phyloP scores from a whole-genome alignment of 1,284 basidiomycete genomes.

The Cutaneotrichosporon curvatum region DNA sequence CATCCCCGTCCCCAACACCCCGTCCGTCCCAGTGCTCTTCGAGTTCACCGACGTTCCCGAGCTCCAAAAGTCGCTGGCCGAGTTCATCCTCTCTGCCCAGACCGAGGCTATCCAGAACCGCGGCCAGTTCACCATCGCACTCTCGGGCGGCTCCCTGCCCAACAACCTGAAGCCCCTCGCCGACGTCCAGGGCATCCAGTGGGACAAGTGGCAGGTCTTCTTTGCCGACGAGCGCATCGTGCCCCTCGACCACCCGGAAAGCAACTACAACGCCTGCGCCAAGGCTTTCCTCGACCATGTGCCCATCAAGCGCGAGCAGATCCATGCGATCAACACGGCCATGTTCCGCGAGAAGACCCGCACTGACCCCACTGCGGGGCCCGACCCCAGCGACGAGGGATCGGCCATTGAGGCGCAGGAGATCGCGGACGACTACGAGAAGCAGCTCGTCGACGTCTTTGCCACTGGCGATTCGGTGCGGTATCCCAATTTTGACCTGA shows the following conservation, averaged over 20 bases:
- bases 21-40: conserved; percentile 60
- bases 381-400: conserved; percentile 17
- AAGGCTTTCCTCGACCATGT: conserved; percentile 76
- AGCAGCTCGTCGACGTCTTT: conserved; percentile 84
- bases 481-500: conserved; percentile 90
- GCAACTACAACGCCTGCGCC: conserved; percentile 75
- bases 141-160: conserved; percentile 89
- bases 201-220: conserved; percentile 97
- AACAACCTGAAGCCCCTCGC: conserved; percentile 71
- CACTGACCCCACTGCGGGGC: conserved; percentile 47
- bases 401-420: conserved; percentile 61
- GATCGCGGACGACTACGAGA: conserved; percentile 85
- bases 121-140: conserved; percentile 81
- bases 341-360: conserved; percentile 52
- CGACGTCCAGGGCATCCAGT: conserved; percentile 63
- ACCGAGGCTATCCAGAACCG: conserved; percentile 81
- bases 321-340: conserved; percentile 73
- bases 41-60: conserved; percentile 55
- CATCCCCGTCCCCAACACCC: conserved; percentile 30
- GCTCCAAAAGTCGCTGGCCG: conserved; percentile 62
- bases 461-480: conserved; percentile 81
- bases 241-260: conserved; percentile 83
- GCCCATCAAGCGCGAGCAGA: conserved; percentile 62
- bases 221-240: conserved; percentile 95
- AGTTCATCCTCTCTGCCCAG: conserved; percentile 81